These are phyloP conservation scores for Trichoderma atroviride DNA, from an alignment of 2,329 filamentous ascomycete genomes.

Conservation along the genomic window DNA sequence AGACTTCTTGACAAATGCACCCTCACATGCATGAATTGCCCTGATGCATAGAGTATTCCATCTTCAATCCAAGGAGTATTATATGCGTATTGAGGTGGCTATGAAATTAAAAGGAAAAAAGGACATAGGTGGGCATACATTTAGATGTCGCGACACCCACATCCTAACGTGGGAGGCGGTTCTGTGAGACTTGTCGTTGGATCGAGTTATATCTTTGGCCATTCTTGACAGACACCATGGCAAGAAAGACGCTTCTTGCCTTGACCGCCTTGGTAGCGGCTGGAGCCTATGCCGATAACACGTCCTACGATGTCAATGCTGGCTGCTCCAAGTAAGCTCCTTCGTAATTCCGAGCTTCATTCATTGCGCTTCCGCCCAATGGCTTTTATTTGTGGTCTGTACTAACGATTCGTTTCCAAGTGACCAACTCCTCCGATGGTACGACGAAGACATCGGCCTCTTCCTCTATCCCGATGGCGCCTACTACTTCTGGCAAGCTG, in stretches of 20 bases:
- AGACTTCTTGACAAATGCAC: neutral
- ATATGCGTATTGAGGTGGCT: neutral
- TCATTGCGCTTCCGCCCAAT: neutral
- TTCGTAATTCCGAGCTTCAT: neutral
- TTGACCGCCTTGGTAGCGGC: neutral
- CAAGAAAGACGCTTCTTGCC: neutral
- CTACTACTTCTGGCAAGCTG: slow-evolving; percentile 1
- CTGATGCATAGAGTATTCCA: neutral
- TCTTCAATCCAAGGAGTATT: neutral
- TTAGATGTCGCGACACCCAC: neutral
- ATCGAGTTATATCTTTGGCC: neutral
- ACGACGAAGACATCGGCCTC: neutral
- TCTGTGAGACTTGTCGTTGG: neutral
- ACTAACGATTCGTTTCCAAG: neutral
- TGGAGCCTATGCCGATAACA: neutral
- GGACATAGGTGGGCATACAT: neutral
- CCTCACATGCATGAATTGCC: neutral
- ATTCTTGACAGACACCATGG: neutral
- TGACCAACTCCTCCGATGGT: neutral
- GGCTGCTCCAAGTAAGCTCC: neutral
- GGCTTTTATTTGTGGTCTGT: neutral
- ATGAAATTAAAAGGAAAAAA: neutral
- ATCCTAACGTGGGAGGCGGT: neutral
- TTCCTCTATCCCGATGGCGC: neutral
- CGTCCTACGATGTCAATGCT: neutral